Evolutionary conservation across 179 eudicot species (phyloP), one percentile per base, ranked within the genome.

Genomic region (Vitellaria paradoxa): DNA sequence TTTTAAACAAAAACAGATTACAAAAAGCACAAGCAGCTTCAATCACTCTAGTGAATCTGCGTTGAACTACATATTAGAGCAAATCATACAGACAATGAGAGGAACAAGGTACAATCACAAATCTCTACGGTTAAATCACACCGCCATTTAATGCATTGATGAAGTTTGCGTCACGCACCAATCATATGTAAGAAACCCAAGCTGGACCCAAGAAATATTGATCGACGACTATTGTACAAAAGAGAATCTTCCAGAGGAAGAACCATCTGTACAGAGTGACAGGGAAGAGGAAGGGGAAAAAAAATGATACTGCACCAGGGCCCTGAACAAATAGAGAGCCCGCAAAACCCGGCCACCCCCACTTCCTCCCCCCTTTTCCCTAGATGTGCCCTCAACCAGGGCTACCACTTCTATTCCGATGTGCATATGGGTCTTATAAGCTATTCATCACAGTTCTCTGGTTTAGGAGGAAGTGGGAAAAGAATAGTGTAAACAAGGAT

Each of bases 221-320:
- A 30, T 30, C 2, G 37, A 40, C 2, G 37, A 40, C 62, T 74
- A 74, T 52, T 21, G 59, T 64, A 82, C 84, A 82, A 69, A 64
- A 65, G 57, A 81, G 57, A 81, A 69, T n/a, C 65, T 20, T 72
- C 75, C 24, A 26, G 7, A 37, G 72, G 72, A 78, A 65, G 57
- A 66, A 72, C 42, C 65, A 72, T 45, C 81, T 78, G 52, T 72
- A 72, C 73, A 78, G 61, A 49, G 18, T 45, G 10, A 65, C 26
- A 6, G 57, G 15, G 6, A 47, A 60, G 60, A 2, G 57, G 20
- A 18, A 47, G 73, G 7, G 49, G 2, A 68, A 68, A 10, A 68
- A 68, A n/a, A 56, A 7, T 15, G 9, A 30, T 46, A 30, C 7
- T 46, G 55, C 30, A 46, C 24, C 52, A 68, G 37, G 37, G 37